These are phyloP conservation scores for Dendrothele bispora DNA, from an alignment of 768 basidiomycete genomes.

Conservation along the genomic window DNA sequence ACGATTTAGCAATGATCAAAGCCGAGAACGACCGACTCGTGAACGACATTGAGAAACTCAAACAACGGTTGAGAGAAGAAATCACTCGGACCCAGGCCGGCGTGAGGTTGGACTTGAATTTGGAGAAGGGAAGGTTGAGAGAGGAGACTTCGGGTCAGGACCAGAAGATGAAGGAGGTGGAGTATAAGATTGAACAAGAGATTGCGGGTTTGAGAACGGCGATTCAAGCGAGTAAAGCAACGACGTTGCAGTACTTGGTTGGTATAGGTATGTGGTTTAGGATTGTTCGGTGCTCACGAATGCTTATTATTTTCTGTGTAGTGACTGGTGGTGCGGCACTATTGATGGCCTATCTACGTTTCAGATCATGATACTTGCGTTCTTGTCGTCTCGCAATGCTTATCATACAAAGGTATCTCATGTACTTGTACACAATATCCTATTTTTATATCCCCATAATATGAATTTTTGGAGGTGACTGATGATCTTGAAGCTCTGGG, in stretches of 20 bases:
- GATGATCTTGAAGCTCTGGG: no score
- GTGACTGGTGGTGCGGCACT: conserved; percentile 86
- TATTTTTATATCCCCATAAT: no score
- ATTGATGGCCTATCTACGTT: conserved; percentile 85
- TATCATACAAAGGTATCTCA: no score
- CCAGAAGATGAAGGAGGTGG: conserved; percentile 96
- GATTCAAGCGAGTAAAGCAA: conserved; percentile 88
- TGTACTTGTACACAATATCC: no score
- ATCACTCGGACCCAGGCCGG: conserved; percentile 91
- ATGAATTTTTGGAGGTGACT: no score
- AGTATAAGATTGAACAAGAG: conserved; percentile 95
- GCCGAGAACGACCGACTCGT: conserved; percentile 95
- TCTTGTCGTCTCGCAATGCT: no score
- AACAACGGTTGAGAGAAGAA: conserved; percentile 90
- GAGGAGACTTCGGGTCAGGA: conserved; percentile 92
- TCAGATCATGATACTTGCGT: conserved; percentile 44
- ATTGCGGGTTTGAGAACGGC: conserved; percentile 85
- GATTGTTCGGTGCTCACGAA: background rate
- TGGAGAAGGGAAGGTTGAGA: conserved; percentile 94
- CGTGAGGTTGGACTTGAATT: conserved; percentile 90
- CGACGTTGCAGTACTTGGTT: conserved; percentile 84
- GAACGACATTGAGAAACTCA: conserved; percentile 90
- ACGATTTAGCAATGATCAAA: conserved; percentile 92
- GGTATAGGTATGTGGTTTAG: conserved; percentile 70
- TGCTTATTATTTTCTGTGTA: conserved; percentile 27